phyloP scores from a whole-genome alignment of 2,329 filamentous ascomycete genomes.

The Cladophialophora exuberans region DNA sequence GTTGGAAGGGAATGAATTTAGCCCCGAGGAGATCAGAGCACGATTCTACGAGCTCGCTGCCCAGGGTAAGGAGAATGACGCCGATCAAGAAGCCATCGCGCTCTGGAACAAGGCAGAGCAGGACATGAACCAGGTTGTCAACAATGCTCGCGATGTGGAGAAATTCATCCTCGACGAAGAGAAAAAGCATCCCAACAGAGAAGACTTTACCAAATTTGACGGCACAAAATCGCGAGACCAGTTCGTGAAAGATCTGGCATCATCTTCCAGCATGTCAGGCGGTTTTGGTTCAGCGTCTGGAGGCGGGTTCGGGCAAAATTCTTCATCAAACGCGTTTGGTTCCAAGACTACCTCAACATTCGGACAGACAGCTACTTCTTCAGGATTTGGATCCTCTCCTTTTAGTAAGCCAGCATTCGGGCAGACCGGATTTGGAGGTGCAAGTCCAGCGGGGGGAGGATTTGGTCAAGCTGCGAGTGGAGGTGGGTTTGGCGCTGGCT shows the following conservation, averaged over 20 bases:
- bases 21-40: slow-evolving; percentile 82
- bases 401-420: slow-evolving; percentile 51
- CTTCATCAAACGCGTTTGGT: too few species aligned
- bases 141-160: slow-evolving; percentile 71
- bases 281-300: background rate
- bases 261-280: slow-evolving; percentile 9
- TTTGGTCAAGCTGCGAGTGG: slow-evolving; percentile 11
- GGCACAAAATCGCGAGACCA: slow-evolving; percentile 30
- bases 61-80: slow-evolving; percentile 56
- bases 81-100: slow-evolving; percentile 54
- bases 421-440: slow-evolving; percentile 24
- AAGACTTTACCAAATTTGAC: slow-evolving; percentile 60
- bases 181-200: slow-evolving; percentile 74
- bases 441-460: slow-evolving; percentile 6
- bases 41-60: slow-evolving; percentile 68
- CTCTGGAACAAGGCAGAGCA: slow-evolving; percentile 67
- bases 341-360: slow-evolving; percentile 41
- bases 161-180: slow-evolving; percentile 68
- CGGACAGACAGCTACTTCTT: slow-evolving; percentile 39
- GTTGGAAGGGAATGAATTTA: slow-evolving; percentile 86
- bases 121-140: slow-evolving; percentile 72
- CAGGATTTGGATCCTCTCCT: slow-evolving; percentile 37
- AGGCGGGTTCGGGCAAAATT: slow-evolving; percentile 16
- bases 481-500: slow-evolving; percentile 4
- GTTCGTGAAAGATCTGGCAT: slow-evolving; percentile 39